Base-by-base conservation (phyloP, 2,329 filamentous ascomycete genomes). In the Penicillium sclerotigenum region DNA sequence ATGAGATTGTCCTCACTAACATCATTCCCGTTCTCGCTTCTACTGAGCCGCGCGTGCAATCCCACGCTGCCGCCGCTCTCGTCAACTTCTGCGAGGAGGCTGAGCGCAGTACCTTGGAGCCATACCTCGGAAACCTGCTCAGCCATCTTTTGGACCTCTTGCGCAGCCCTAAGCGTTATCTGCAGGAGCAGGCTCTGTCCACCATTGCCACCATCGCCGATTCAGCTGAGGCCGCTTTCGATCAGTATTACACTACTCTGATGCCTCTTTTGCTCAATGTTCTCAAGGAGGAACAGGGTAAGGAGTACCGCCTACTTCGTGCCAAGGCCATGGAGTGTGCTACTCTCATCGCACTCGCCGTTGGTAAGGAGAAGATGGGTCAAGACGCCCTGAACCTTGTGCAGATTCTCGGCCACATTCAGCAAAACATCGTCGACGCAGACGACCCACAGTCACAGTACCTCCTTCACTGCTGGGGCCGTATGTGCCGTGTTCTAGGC, bases 251-350 rank as follows among this genome's bases (percentile, higher is more conserved):
- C 74, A 89, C 93, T 63, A 93, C 88, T 7, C 81, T 99, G 36
- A 99, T 99, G 94, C 94, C 94, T 16, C 80, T 97, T 47, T 82
- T 99, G 8, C 92, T 97, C 74, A 89, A 88, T 59, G 93, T 97
- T 10, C 79, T 99, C 48, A 88, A 87, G 69, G 86, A 91, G 65
- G 91, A 97, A 69, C 93, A 92, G 67, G 90, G 92, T 51, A 97
- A 96, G 77, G 94, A 99, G 69, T 92, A 92, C 75, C 84, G 93
- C 52, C 80, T 97, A 45, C 83, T 99, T 37, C 86, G 93, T 56
- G 94, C 94, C 47, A 99, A 99, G 80, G 94, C 94, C 3, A 99
- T 99, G 94, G 94, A 99, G 76, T 99, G 94, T 71, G 93, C 94
- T 18, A 99, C 94, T 8, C 80, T 99, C 41, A 99, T 99, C 68